Evolutionary conservation across 164 flowering plant species (phyloP), one percentile per base, ranked within the genome.

Genomic region (Vitis labrusca): DNA sequence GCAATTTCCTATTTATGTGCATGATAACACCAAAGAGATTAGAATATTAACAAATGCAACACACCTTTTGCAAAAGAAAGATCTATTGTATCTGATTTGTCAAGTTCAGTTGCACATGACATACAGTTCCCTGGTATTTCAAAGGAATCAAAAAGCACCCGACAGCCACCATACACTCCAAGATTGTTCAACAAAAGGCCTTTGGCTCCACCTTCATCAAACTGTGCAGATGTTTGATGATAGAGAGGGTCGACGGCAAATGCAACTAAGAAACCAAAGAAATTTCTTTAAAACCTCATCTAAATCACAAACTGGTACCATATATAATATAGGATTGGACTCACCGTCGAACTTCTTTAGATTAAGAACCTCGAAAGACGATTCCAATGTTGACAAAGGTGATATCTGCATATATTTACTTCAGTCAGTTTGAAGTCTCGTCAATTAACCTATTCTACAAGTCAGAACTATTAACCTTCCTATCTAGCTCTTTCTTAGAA

Each of bases 131-230:
- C 98, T 23, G 98, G 99, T 37, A 80, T 78, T 83, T 96, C 99
- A 62, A 69, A 62, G 50, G 99, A 96, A 85, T 96, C 98, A 82
- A 96, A 96, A 58, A 96, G 88, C 64, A 96, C 91, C 16, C 89
- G 83, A 78, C 99, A 93, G 17, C 82, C 88, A 65, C 87, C 95
- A 83, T 89, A 91, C n/a, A 96, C 89, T 73, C 99, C 98, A 70
- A 96, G 97, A 80, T 86, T 96, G 78, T 90, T 91, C 87, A 96
- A 71, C 61, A 96, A 78, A 48, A 96, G 89, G 75, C 99, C 99
- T 80, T 85, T 96, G 1, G 97, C 97, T 60, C 99, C 98, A 67
- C 99, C 99, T 89, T 96, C 99, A 82, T 96, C 99, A 83, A 93
- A 90, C 67, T 93, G 97, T 44, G 99, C 98, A 72, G 99, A 86